Percentiles rank a stretch among this genome's conserved stretches.
These are phyloP conservation scores for Fomitopsis serialis DNA, from an alignment of 768 basidiomycete species.

Conservation along the genomic window DNA sequence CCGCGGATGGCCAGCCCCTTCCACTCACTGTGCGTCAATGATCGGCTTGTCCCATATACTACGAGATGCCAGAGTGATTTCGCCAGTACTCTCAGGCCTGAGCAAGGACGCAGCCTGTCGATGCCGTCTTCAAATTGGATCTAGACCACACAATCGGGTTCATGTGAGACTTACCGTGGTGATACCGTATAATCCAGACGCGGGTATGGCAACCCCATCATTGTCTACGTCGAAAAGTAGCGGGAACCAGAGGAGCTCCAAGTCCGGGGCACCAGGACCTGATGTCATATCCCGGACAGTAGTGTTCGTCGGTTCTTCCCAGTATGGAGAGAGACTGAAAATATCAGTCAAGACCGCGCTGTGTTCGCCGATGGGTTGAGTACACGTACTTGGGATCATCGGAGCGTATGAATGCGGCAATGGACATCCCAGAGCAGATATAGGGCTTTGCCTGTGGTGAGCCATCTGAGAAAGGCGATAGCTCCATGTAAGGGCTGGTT, in stretches of 20 bases:
- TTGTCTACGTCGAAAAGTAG: not conserved
- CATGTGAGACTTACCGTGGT: too few species aligned
- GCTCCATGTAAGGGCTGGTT: slow-evolving; percentile 15
- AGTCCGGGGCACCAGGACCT: not conserved
- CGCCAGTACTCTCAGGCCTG: slow-evolving; percentile 36
- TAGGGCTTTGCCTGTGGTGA: not conserved
- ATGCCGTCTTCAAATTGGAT: too few species aligned
- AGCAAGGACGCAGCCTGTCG: slow-evolving; percentile 2
- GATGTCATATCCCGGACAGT: not conserved
- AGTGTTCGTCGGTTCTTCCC: not conserved
- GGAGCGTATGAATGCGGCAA: slow-evolving; percentile 1
- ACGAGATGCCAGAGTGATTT: slow-evolving; percentile 28
- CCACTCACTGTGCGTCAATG: slow-evolving; percentile 36
- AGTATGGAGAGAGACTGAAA: not conserved
- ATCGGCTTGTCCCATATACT: slow-evolving; percentile 33
- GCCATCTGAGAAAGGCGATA: slow-evolving; percentile 2
- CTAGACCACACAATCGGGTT: too few species aligned
- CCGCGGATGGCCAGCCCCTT: too few species aligned
- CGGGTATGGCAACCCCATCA: not conserved
- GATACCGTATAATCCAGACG: not conserved
- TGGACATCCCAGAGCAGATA: not conserved
- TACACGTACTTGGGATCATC: not conserved
- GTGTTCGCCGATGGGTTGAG: not conserved
- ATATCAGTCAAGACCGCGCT: not conserved
- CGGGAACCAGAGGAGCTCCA: not conserved